A percentile compares a stretch with the other conserved stretches of the same genome.
These are phyloP conservation scores for Chalaropsis ovoidea DNA, from an alignment of 2,329 filamentous ascomycete genomes.

Conservation along the genomic window DNA sequence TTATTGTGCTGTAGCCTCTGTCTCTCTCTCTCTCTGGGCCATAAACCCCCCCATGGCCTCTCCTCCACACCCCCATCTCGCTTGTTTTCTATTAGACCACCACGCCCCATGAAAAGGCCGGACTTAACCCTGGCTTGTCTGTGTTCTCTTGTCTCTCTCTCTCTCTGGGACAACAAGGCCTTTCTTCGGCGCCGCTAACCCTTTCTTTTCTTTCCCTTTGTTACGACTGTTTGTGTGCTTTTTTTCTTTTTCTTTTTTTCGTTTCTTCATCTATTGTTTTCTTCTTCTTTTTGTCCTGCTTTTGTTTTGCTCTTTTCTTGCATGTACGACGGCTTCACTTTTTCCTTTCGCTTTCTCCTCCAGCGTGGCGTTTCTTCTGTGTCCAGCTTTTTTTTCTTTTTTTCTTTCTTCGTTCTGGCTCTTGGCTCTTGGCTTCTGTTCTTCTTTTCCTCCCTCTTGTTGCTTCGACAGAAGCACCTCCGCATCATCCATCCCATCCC, in stretches of 20 bases:
- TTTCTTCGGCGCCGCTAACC: too few species aligned
- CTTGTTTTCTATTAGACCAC: too few species aligned
- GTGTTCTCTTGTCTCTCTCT: too few species aligned
- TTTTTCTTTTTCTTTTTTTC: not conserved
- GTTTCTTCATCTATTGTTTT: not conserved
- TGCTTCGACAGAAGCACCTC: not conserved
- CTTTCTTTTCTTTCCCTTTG: constrained; percentile 3
- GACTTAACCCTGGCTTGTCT: too few species aligned
- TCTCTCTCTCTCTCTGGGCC: not conserved
- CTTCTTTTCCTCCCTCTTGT: not conserved
- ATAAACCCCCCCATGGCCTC: too few species aligned
- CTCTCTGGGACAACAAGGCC: not conserved
- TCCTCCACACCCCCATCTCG: too few species aligned
- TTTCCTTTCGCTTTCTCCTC: not conserved
- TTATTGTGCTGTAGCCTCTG: not conserved
- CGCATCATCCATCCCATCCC: not conserved
- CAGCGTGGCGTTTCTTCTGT: not conserved
- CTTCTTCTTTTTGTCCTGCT: not conserved
- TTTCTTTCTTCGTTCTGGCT: not conserved
- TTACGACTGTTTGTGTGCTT: not conserved
- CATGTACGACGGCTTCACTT: constrained; percentile 8
- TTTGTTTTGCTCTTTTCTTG: not conserved
- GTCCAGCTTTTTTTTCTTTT: not conserved
- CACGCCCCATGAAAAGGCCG: too few species aligned
- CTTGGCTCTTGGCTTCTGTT: not conserved